Evolutionary conservation across 2,329 filamentous ascomycete genomes (phyloP).

Genomic region (Calonectria henricotiae): DNA sequence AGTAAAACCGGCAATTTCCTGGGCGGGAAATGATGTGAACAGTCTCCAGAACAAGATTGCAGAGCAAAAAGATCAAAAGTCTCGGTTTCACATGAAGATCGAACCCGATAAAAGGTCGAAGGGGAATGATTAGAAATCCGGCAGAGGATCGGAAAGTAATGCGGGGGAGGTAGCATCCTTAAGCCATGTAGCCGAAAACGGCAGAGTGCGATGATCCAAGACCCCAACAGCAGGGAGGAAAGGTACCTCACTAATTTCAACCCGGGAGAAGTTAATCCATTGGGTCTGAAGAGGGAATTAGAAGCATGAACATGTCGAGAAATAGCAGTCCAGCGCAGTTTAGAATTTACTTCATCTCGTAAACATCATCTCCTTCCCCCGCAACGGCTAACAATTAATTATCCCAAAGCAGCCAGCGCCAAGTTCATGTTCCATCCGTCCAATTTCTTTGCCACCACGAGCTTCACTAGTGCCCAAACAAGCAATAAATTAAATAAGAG

Average conservation of each 20-base stretch:
- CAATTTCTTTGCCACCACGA: too few species aligned
- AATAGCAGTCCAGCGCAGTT: not conserved
- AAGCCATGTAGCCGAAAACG: not conserved
- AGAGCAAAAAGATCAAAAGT: not conserved
- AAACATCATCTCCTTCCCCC: not conserved
- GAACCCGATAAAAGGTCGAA: not conserved
- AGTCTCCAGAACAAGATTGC: not conserved
- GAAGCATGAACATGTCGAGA: not conserved
- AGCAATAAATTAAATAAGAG: not conserved
- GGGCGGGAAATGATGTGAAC: not conserved
- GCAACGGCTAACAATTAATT: not conserved
- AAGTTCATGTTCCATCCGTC: not conserved
- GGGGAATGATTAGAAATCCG: not conserved
- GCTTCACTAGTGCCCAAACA: too few species aligned
- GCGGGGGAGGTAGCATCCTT: slow-evolving; percentile 1
- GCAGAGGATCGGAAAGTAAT: not conserved
- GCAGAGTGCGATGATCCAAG: not conserved
- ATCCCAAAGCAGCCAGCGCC: not conserved
- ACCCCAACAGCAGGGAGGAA: not conserved
- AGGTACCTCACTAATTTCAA: not conserved
- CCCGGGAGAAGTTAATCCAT: not conserved
- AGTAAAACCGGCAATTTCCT: too few species aligned
- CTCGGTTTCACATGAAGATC: not conserved
- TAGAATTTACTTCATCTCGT: not conserved
- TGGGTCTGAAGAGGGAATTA: not conserved